Evolutionary conservation across 306 rosid species (phyloP), one percentile per base, ranked within the genome.

Genomic region (Rubus parviflorus): DNA sequence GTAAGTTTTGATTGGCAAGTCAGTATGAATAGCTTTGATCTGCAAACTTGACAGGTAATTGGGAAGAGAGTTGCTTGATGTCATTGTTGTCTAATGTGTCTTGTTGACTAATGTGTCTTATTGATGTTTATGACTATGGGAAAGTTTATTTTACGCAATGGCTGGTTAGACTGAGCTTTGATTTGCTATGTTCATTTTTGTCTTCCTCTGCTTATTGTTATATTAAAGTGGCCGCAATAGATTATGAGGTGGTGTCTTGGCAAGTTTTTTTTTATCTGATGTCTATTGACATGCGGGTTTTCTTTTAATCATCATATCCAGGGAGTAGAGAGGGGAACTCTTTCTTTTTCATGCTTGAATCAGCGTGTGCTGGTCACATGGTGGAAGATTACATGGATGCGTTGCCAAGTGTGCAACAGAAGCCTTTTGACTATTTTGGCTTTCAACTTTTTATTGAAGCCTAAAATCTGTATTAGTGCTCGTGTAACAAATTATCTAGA

Each of bases 311-410:
- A 51, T 85, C 76, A 56, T 78, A 81, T 85, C 79, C 88, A 85
- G 88, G 88, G 74, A 73, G 70, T 85, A 77, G 81, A 76, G 77
- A 76, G 67, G 78, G 82, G 81, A 75, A 78, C 73, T 70, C 71
- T 79, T 81, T 80, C 79, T 77, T 75, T 65, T 85, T 81, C 75
- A 78, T 85, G 73, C 76, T 58, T 83, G 83, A 75, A 80, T 76
- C 81, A 76, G 81, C 84, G 75, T 83, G 74, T 83, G 81, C 81
- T 83, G 84, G 81, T 80, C 78, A 64, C 77, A 75, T 80, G 84
- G 79, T 67, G 81, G 84, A 80, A 72, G 84, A 72, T 76, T 83
- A 51, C 60, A 72, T 80, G 79, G 74, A 74, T 83, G 79, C 78
- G 72, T 85, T 74, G 67, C 81, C 79, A 72, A 80, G 69, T 80